phyloP scores from a whole-genome alignment of 805 yeast species.

The Wickerhamomyces rabaulensis region DNA sequence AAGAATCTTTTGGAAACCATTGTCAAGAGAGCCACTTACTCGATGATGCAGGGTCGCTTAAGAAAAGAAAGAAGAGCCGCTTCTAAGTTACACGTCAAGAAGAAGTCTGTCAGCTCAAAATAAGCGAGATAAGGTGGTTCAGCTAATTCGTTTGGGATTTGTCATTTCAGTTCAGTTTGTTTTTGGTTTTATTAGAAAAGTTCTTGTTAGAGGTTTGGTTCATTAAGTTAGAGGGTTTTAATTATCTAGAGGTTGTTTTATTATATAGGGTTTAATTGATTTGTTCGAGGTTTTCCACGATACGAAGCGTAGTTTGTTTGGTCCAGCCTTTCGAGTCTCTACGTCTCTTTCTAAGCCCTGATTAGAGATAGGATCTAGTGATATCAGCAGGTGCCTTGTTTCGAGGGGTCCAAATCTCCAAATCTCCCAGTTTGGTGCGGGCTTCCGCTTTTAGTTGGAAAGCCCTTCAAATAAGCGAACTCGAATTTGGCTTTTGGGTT shows the following conservation, averaged over 20 bases:
- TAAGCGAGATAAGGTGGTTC: not conserved
- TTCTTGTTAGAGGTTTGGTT: not conserved
- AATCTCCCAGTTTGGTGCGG: too few species aligned
- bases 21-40: constrained; percentile 76
- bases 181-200: not conserved
- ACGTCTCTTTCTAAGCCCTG: too few species aligned
- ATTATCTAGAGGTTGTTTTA: not conserved
- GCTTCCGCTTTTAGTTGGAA: too few species aligned
- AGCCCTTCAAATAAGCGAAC: too few species aligned
- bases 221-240: not conserved
- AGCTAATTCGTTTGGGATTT: not conserved
- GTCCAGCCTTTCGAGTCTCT: too few species aligned
- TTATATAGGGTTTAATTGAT: not conserved
- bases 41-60: constrained; percentile 71
- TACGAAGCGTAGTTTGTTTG: too few species aligned
- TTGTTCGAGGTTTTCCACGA: too few species aligned
- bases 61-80: constrained; percentile 60
- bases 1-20: constrained; percentile 56
- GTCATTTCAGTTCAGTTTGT: not conserved
- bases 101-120: not conserved
- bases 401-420: too few species aligned
- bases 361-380: too few species aligned
- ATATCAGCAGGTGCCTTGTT: too few species aligned
- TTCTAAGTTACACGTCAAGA: constrained; percentile 21
- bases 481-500: not conserved